A percentile compares a stretch with the other conserved stretches of the same genome.
Conservation (phyloP, 2,329 filamentous ascomycete genomes). For the Aureobasidium sp. region DNA sequence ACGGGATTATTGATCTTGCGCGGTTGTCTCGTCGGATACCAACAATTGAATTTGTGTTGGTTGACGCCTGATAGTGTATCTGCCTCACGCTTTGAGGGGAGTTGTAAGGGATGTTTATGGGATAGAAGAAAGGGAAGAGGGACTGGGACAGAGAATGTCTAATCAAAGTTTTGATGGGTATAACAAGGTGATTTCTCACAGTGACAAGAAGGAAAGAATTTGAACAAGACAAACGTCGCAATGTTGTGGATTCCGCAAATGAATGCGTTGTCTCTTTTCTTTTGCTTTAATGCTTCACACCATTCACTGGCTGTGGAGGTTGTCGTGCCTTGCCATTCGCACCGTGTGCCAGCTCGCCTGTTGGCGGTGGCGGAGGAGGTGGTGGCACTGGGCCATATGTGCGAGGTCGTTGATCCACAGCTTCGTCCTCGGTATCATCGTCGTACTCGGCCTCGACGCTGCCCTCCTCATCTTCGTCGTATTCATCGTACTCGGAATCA, state of each 20-base stretch:
- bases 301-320: conserved; percentile 20
- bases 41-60: conserved; percentile 16
- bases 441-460: conserved; percentile 59
- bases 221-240: conserved; percentile 9
- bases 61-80: conserved; percentile 26
- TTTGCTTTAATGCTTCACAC: conserved; percentile 21
- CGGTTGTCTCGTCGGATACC: conserved; percentile 15
- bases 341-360: conserved; percentile 1
- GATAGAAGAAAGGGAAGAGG: neutral
- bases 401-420: conserved; percentile 20
- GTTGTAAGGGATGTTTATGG: neutral
- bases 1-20: conserved; percentile 9
- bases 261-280: conserved; percentile 6
- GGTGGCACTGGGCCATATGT: conserved; percentile 40
- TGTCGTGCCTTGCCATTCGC: neutral
- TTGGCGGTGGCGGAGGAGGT: conserved; percentile 37
- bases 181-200: neutral
- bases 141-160: conserved; percentile 3
- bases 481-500: conserved; percentile 56
- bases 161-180: neutral
- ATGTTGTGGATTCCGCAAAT: conserved; percentile 6
- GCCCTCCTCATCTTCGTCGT: conserved; percentile 48
- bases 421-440: conserved; percentile 51
- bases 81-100: conserved; percentile 19
- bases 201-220: neutral